These are phyloP conservation scores for Leptomonas seymouri DNA, from an alignment of 208 protist species.

Conservation along the genomic window DNA sequence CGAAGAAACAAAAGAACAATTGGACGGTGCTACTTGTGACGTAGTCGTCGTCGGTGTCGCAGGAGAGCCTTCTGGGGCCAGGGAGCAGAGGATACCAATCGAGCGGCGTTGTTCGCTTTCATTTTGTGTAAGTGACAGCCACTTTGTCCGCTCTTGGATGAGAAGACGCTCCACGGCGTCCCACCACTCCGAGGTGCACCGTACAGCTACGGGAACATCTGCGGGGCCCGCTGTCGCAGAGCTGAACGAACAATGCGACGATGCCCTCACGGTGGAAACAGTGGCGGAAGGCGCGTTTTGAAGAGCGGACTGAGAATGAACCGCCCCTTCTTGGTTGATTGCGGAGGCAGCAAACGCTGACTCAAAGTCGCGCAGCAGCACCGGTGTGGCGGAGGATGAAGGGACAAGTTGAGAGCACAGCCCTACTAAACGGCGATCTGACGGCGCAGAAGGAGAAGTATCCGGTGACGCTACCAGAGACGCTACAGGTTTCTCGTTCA, in stretches of 20 bases:
- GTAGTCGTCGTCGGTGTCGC: background rate
- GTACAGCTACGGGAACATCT: background rate
- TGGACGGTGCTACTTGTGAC: background rate
- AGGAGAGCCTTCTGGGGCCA: background rate
- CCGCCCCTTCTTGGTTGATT: background rate
- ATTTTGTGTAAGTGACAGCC: constrained; percentile 22
- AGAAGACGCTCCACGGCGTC: constrained; percentile 61
- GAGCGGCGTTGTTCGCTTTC: constrained; percentile 34
- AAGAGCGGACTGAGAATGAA: background rate
- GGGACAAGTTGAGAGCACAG: constrained; percentile 8
- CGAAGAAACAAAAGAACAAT: constrained; percentile 1
- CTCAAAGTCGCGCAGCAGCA: constrained; percentile 13
- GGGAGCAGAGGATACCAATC: constrained; percentile 13
- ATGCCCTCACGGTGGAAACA: no score
- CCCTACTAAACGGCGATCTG: constrained; percentile 5
- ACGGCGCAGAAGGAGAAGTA: background rate
- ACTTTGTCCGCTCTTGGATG: constrained; percentile 44
- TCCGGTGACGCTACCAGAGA: no score
- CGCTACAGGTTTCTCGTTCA: no score
- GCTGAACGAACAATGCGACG: no score
- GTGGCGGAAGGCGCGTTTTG: background rate
- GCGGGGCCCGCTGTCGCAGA: background rate
- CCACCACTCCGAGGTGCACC: constrained; percentile 17
- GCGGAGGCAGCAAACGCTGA: background rate
- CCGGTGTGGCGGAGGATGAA: background rate